These are phyloP conservation scores for Passiflora organensis DNA, from an alignment of 345 rosid species.

Conservation along the genomic window DNA sequence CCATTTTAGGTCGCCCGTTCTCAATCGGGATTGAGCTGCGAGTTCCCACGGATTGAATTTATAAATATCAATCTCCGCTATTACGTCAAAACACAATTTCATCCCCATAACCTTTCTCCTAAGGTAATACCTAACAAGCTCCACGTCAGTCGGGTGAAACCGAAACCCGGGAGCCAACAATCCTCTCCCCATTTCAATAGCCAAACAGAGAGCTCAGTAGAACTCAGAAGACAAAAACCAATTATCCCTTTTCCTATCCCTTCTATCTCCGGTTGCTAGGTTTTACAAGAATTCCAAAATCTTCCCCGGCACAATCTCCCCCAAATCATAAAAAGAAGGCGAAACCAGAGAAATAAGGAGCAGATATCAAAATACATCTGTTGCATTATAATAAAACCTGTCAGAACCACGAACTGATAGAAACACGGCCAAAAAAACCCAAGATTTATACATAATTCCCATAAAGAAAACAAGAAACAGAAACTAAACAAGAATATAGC, in stretches of 20 bases:
- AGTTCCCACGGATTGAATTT: slow-evolving; percentile 68
- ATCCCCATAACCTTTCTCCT: slow-evolving; percentile 60
- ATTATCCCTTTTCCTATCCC: neutral
- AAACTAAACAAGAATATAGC: too few species aligned
- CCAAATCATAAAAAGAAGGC: too few species aligned
- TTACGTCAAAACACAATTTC: slow-evolving; percentile 32
- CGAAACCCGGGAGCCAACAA: slow-evolving; percentile 63
- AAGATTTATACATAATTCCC: too few species aligned
- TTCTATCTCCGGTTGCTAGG: slow-evolving; percentile 17
- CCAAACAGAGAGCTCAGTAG: too few species aligned
- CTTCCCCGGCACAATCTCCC: slow-evolving; percentile 75
- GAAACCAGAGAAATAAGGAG: too few species aligned
- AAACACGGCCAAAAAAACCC: too few species aligned
- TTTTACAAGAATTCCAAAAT: slow-evolving; percentile 54
- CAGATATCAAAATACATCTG: too few species aligned
- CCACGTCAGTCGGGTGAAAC: slow-evolving; percentile 79
- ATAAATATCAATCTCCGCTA: slow-evolving; percentile 58
- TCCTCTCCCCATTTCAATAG: slow-evolving; percentile 34
- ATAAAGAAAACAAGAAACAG: too few species aligned
- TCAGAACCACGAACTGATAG: too few species aligned
- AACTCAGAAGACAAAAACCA: neutral
- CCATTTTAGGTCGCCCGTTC: slow-evolving; percentile 66
- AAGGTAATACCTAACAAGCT: slow-evolving; percentile 57
- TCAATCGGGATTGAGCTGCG: slow-evolving; percentile 30
- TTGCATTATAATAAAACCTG: too few species aligned